Evolutionary conservation across 208 protist species (phyloP), one percentile per base, ranked within the genome.

Genomic region (Borovskyia barvae): DNA sequence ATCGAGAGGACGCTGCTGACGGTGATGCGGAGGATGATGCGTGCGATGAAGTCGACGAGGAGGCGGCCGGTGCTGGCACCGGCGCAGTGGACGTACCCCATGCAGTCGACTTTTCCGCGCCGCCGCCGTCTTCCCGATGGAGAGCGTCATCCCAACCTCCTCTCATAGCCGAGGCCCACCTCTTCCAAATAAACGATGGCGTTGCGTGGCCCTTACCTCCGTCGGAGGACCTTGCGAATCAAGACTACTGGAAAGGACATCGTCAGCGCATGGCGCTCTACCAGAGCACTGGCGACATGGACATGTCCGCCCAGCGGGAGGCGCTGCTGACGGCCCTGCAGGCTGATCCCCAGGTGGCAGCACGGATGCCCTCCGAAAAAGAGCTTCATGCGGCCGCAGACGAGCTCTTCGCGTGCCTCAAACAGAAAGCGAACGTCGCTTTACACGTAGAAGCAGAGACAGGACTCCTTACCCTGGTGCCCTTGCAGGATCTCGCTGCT

Each of bases 111-210:
- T 1, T 55, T 24, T 55, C 33, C 49, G 5, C 3, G 11, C 15
- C 49, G 49, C 28, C 45, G 45, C 45, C 19, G 45, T 14, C 35
- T 8, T 14, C 35, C 8, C 35, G 14, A 14, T 39, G 11, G 35
- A 39, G 20, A 22, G n/a, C 14, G 2, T 29, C n/a, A n/a, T n/a
- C n/a, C n/a, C n/a, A n/a, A 5, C 63, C 43, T 0, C 71, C 74
- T 4, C 76, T 65, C 45, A 86, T 94, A 33, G 48, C 75, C 4
- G 88, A 92, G 40, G 59, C 46, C 11, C 89, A 95, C 52, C 72
- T 95, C 28, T 95, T 95, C 56, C 66, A 92, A 17, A 77, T 95
- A 12, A 92, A 93, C 69, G 89, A 95, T 41, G 89, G 75, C 25
- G 68, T 93, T 5, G 55, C 47, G 9, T 92, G 80, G 81, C 68